Evolutionary conservation across 176 grass and related monocot genomes (phyloP).

Genomic region (Carex cristatella): DNA sequence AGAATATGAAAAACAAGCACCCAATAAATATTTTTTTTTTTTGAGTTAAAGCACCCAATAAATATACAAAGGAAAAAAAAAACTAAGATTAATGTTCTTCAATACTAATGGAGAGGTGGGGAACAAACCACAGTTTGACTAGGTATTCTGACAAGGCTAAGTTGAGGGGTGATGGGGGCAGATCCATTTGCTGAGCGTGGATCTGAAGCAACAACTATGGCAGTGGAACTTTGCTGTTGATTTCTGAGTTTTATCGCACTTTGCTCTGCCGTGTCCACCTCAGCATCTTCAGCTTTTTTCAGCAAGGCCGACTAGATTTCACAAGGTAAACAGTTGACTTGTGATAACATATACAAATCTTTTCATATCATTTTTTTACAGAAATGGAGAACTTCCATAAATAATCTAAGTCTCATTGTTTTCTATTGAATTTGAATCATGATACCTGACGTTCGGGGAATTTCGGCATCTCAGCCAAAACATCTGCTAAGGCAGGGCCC

Average conservation of each 20-base stretch:
- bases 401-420: background rate
- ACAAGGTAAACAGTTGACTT: slow-evolving; percentile 28
- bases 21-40: background rate
- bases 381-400: background rate
- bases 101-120: slow-evolving; percentile 14
- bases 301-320: slow-evolving; percentile 81
- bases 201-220: slow-evolving; percentile 66
- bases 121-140: slow-evolving; percentile 60
- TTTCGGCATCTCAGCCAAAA: slow-evolving; percentile 98
- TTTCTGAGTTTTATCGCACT: slow-evolving; percentile 94
- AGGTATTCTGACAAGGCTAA: slow-evolving; percentile 88
- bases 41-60: background rate
- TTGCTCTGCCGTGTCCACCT: slow-evolving; percentile 96
- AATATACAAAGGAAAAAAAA: slow-evolving; percentile 2
- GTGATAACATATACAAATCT: slow-evolving; percentile 3
- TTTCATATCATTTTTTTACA: background rate
- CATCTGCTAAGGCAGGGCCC: slow-evolving; percentile 78
- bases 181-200: slow-evolving; percentile 68
- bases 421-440: background rate
- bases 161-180: slow-evolving; percentile 48
- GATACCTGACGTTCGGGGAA: slow-evolving; percentile 90
- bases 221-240: slow-evolving; percentile 90
- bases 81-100: slow-evolving; percentile 14
- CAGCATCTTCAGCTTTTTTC: slow-evolving; percentile 96
- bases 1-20: slow-evolving; percentile 19